A percentile compares a stretch with the other conserved stretches of the same genome.
Evolutionary conservation across 176 grass and related monocot species (phyloP).

Genomic region (Eremochloa ophiuroides): DNA sequence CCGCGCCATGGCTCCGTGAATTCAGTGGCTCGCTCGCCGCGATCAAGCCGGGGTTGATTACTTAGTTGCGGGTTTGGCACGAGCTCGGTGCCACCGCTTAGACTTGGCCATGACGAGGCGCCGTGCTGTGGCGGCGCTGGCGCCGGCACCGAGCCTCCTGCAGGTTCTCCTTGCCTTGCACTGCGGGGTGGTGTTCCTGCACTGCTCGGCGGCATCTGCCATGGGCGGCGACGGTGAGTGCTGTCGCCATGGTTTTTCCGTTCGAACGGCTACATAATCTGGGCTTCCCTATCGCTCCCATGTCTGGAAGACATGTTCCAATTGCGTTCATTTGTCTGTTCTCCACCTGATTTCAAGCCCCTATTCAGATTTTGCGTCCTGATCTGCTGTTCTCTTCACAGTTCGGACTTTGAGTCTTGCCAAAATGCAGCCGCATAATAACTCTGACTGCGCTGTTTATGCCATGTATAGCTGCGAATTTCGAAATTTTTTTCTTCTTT

Average conservation of each 20-base stretch:
- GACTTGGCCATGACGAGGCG: constrained; percentile 25
- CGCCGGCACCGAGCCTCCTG: neutral
- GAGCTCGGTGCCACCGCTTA: neutral
- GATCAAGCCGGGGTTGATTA: neutral
- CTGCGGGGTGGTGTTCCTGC: constrained; percentile 35
- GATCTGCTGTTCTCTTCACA: neutral
- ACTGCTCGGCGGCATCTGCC: constrained; percentile 15
- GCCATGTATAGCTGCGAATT: neutral
- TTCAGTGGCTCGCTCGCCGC: neutral
- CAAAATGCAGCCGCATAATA: neutral
- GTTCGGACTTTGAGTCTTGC: neutral
- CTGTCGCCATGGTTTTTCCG: neutral
- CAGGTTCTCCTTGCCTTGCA: constrained; percentile 39
- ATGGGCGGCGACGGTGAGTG: constrained; percentile 33
- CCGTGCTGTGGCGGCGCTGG: neutral
- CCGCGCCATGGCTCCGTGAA: constrained; percentile 27
- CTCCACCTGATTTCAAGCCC: neutral
- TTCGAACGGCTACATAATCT: neutral
- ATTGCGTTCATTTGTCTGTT: neutral
- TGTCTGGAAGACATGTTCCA: neutral
- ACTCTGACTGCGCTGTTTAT: too few relatives aligned
- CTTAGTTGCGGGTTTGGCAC: neutral
- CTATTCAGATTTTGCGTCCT: constrained; percentile 12
- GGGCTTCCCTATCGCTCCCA: neutral
- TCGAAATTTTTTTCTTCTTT: neutral